Evolutionary conservation across 2,329 filamentous ascomycete genomes (phyloP).

Genomic region (Fusarium sp.): DNA sequence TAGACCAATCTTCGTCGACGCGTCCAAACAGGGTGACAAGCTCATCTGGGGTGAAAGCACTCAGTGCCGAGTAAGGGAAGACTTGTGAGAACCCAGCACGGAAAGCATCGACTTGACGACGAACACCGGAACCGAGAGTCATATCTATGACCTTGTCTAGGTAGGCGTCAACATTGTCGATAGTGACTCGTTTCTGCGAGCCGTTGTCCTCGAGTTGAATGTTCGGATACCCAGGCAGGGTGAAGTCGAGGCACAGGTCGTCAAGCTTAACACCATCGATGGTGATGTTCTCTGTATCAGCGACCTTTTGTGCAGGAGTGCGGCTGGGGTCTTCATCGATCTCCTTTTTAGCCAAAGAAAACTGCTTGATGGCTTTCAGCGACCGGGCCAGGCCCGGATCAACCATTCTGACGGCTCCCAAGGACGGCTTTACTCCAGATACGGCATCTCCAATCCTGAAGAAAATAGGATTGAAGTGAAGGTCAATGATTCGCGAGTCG

Average conservation of each 20-base stretch:
- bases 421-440: slow-evolving; percentile 77
- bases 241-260: slow-evolving; percentile 93
- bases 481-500: slow-evolving; percentile 95
- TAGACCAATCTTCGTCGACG: slow-evolving; percentile 94
- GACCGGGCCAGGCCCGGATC: slow-evolving; percentile 89
- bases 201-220: slow-evolving; percentile 86
- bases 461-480: slow-evolving; percentile 97
- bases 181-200: slow-evolving; percentile 78
- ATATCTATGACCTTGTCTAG: slow-evolving; percentile 90
- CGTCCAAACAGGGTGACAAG: slow-evolving; percentile 94
- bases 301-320: slow-evolving; percentile 75
- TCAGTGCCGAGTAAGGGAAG: slow-evolving; percentile 92
- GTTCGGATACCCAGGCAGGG: slow-evolving; percentile 86
- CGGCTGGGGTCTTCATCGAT: slow-evolving; percentile 78
- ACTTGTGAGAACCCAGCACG: slow-evolving; percentile 91
- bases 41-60: slow-evolving; percentile 94
- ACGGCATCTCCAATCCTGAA: slow-evolving; percentile 87
- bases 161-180: slow-evolving; percentile 91
- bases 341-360: slow-evolving; percentile 82
- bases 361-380: slow-evolving; percentile 86
- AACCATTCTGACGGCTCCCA: slow-evolving; percentile 89
- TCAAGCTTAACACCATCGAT: slow-evolving; percentile 84
- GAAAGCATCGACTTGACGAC: slow-evolving; percentile 91
- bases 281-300: slow-evolving; percentile 74
- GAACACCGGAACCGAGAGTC: slow-evolving; percentile 89